phyloP scores from a whole-genome alignment of 176 grass and related monocot species.

The Alloteropsis semialata region DNA sequence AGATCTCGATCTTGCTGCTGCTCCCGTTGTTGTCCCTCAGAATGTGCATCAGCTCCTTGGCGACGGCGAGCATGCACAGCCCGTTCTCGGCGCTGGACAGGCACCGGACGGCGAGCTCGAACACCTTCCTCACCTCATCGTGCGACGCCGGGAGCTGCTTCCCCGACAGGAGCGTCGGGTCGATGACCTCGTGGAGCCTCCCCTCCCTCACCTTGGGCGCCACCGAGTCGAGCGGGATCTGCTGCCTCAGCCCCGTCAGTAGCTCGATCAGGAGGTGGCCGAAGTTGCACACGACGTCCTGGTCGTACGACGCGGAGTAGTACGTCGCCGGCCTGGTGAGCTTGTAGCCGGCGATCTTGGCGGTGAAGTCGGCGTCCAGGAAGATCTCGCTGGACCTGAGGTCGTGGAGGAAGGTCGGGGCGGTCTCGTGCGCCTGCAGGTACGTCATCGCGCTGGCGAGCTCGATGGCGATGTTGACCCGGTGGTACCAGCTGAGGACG shows the following conservation, averaged over 20 bases:
- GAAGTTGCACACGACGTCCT: slow-evolving; percentile 68
- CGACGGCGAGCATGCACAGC: slow-evolving; percentile 55
- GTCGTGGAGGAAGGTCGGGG: slow-evolving; percentile 60
- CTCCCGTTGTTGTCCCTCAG: slow-evolving; percentile 58
- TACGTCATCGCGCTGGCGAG: slow-evolving; percentile 74
- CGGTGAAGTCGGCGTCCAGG: slow-evolving; percentile 51
- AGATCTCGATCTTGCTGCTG: slow-evolving; percentile 84
- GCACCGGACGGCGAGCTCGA: slow-evolving; percentile 64
- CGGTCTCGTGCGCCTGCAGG: slow-evolving; percentile 57
- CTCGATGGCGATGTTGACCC: slow-evolving; percentile 80
- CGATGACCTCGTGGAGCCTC: slow-evolving; percentile 74
- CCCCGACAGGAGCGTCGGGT: slow-evolving; percentile 59
- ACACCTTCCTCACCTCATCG: slow-evolving; percentile 68
- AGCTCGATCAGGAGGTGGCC: slow-evolving; percentile 76
- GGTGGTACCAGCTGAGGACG: slow-evolving; percentile 71
- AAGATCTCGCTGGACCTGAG: slow-evolving; percentile 73
- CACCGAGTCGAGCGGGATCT: slow-evolving; percentile 50
- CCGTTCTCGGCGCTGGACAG: slow-evolving; percentile 61
- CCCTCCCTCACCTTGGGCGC: slow-evolving; percentile 64
- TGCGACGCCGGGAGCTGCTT: slow-evolving; percentile 62
- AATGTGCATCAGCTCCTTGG: slow-evolving; percentile 62
- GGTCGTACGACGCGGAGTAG: slow-evolving; percentile 33
- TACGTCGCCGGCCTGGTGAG: slow-evolving; percentile 36
- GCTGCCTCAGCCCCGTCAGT: slow-evolving; percentile 56
- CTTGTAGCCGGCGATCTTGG: slow-evolving; percentile 76